Evolutionary conservation across 495 filamentous ascomycete species (phyloP), one percentile per base, ranked within the genome.

Genomic region (Venustampulla echinocandica): DNA sequence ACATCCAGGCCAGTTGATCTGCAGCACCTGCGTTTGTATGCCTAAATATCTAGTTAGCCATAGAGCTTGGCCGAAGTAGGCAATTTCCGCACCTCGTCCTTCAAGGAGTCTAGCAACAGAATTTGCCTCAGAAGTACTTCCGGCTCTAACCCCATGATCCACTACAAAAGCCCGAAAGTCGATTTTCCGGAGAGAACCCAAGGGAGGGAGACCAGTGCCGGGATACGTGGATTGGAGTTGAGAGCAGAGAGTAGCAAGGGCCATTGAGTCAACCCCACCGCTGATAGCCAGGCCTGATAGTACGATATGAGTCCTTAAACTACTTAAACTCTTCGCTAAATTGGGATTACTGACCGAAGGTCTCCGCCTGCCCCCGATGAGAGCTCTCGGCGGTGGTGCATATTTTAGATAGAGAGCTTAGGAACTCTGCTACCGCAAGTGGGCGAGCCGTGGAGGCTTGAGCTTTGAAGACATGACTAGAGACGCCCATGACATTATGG

Each of bases 261-360:
- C 90, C 89, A 95, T 98, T 3, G 92, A 97, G 57, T 98, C 92
- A 11, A 92, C 84, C 13, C 92, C 92, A 5, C 92, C 92, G 61
- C 90, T 96, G 37, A 97, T 67, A 10, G 90, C 90, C 21, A 96
- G 66, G 46, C 76, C 90, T 93, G 17, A 9, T 20, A 42, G 13
- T 15, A 36, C 7, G 10, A 7, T 21, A 13, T 43, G 10, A 39
- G 24, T 7, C 1, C 10, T 11, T 17, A 1, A 10, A 15, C 19
- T 22, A 14, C 39, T 25, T 36, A 11, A 23, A 36, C 13, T 18
- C 5, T 36, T 17, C 36, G 13, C 18, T 40, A 5, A 25, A 30
- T 10, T 39, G 21, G 14, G 15, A 6, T 11, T 38, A 10, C 22
- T 24, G 37, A 47, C 50, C 44, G 22, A 52, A 27, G 1, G 40